Evolutionary conservation across 352 stramenopile genomes (phyloP), one percentile per base, ranked within the genome.

Genomic region (Albugo laibachii): DNA sequence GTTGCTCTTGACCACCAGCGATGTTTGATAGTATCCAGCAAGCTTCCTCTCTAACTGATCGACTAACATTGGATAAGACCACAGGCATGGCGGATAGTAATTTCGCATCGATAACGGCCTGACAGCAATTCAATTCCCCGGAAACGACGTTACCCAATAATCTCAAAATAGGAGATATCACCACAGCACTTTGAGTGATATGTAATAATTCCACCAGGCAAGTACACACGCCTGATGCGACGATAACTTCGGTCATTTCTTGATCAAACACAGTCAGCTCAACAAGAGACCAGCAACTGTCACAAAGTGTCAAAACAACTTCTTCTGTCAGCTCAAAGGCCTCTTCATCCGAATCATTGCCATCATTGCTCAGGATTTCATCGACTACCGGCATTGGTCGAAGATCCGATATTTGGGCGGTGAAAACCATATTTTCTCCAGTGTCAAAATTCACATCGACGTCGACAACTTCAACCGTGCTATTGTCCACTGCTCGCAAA

Each of bases 1-100:
- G 77, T 36, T 83, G 69, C 5, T 64, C 64, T 18, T 84, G 71
- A 0, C 77, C 71, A 12, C 73, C 74, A 6, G 77, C 74, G 54
- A 91, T 84, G 49, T 91, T 86, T 5, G 74, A 85, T 8, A 91
- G 68, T 68, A 91, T 85, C 77, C 77, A 91, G 54, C 73, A 87
- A 41, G 71, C 74, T 52, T 91, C 77, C 55, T 91, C 77, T 2
- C 77, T 74, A 39, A 91, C 75, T 0, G 73, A 64, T 16, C 77
- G 77, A 47, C 74, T 85, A 3, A 72, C 81, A 43, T 78, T 81
- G 5, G 69, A 79, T 65, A 87, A 77, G 15, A 91, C 77, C 36
- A 61, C 71, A n/a, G 77, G 72, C 44, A 86, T 83, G 24, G 84
- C 71, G n/a, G 81, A 60, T 27, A 91, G 61, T 18, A 91, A 49